phyloP scores from a whole-genome alignment of 1,284 basidiomycete species.

The Bjerkandera adusta region DNA sequence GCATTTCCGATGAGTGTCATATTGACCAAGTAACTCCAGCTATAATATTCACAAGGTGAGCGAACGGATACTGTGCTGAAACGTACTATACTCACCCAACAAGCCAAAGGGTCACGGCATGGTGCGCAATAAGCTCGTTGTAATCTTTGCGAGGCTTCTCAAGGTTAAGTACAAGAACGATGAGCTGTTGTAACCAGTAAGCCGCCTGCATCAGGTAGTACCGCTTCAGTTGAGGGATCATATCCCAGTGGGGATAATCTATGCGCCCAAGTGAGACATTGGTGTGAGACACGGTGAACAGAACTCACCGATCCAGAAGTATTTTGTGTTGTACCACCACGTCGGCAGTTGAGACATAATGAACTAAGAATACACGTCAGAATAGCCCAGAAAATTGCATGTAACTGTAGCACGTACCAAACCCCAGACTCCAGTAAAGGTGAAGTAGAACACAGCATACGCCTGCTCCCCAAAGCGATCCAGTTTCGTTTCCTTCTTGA shows the following conservation, averaged over 20 bases:
- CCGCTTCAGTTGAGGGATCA: slow-evolving; percentile 82
- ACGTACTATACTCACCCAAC: slow-evolving; percentile 75
- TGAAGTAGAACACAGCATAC: slow-evolving; percentile 84
- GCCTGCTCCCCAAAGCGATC: slow-evolving; percentile 89
- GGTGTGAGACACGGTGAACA: slow-evolving; percentile 2
- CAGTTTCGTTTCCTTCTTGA: slow-evolving; percentile 67
- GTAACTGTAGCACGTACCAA: slow-evolving; percentile 51
- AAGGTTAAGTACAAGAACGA: slow-evolving; percentile 81
- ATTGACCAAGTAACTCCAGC: slow-evolving; percentile 88
- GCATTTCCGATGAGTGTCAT: slow-evolving; percentile 90
- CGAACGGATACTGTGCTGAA: neutral
- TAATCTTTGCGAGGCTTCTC: slow-evolving; percentile 97
- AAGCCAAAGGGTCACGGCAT: slow-evolving; percentile 95
- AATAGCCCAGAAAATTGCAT: neutral
- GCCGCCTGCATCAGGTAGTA: slow-evolving; percentile 91
- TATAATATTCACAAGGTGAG: slow-evolving; percentile 25
- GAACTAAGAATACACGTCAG: slow-evolving; percentile 40
- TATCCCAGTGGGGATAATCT: slow-evolving; percentile 89
- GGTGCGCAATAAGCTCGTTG: slow-evolving; percentile 82
- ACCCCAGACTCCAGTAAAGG: slow-evolving; percentile 71
- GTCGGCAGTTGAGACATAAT: slow-evolving; percentile 88
- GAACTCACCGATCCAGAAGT: slow-evolving; percentile 76
- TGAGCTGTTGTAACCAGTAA: slow-evolving; percentile 94
- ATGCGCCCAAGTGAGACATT: neutral
- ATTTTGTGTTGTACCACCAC: slow-evolving; percentile 85